phyloP scores from a whole-genome alignment of 2,329 filamentous ascomycete species.

The Arthrobotrys musiformis region DNA sequence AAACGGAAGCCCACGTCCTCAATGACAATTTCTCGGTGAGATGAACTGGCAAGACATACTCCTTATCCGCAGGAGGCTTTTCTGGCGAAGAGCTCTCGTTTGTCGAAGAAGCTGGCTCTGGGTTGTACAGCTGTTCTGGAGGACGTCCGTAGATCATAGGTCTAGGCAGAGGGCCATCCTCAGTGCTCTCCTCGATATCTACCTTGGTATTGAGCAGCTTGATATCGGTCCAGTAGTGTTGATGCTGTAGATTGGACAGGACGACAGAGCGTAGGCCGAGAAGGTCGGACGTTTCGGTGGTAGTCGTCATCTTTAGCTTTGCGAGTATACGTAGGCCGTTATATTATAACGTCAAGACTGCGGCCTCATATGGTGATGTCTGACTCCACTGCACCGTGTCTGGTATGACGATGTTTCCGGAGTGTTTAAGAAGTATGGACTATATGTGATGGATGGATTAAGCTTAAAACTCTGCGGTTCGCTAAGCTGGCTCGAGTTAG shows the following conservation, averaged over 20 bases:
- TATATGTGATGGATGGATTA: slow-evolving; percentile 29
- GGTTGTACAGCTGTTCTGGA: slow-evolving; percentile 73
- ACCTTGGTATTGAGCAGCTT: slow-evolving; percentile 61
- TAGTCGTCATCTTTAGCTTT: slow-evolving; percentile 55
- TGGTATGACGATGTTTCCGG: too few species aligned
- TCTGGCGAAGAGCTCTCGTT: slow-evolving; percentile 2
- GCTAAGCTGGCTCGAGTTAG: slow-evolving; percentile 18
- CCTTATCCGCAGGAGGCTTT: slow-evolving; percentile 66
- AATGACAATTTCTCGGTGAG: slow-evolving; percentile 78
- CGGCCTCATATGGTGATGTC: slow-evolving; percentile 7
- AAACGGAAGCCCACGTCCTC: slow-evolving; percentile 73
- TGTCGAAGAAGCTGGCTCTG: slow-evolving; percentile 28
- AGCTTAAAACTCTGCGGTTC: slow-evolving; percentile 52
- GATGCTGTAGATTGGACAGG: slow-evolving; percentile 76
- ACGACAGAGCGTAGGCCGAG: slow-evolving; percentile 71
- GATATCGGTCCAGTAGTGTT: slow-evolving; percentile 78
- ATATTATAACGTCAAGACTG: background rate
- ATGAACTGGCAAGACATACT: slow-evolving; percentile 82
- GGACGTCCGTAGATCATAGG: slow-evolving; percentile 78
- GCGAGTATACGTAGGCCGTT: slow-evolving; percentile 9
- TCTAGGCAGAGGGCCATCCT: slow-evolving; percentile 66
- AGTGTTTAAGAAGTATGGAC: too few species aligned
- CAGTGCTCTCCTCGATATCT: slow-evolving; percentile 57
- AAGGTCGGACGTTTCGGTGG: slow-evolving; percentile 60
- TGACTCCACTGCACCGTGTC: background rate